Conservation (phyloP, 1,139 yeast genomes). For the Yamadazyma aaseri region DNA sequence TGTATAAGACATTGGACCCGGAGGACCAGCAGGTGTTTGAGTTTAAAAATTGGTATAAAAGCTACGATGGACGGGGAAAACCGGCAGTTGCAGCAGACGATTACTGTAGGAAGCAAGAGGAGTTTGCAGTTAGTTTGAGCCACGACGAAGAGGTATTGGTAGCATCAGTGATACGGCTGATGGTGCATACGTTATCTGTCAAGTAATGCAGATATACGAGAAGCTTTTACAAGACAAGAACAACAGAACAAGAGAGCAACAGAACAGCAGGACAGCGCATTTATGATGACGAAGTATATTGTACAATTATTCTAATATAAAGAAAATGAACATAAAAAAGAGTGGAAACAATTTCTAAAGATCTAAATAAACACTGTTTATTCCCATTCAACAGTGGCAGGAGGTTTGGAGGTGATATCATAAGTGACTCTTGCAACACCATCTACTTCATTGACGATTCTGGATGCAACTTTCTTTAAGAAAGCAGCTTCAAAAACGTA, state of each 20-base stretch:
- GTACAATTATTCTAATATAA: slow-evolving; percentile 9
- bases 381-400: slow-evolving; percentile 99
- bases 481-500: slow-evolving; percentile 88
- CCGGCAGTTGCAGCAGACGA: slow-evolving; percentile 37
- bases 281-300: slow-evolving; percentile 5
- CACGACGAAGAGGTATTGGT: slow-evolving; percentile 63
- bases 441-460: slow-evolving; percentile 97
- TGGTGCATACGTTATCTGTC: no score
- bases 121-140: slow-evolving; percentile 54
- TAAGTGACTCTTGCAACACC: slow-evolving; percentile 99
- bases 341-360: slow-evolving; percentile 2
- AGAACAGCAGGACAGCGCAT: background rate
- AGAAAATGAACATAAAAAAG: slow-evolving; percentile 2
- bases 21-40: slow-evolving; percentile 50
- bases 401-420: slow-evolving; percentile 98
- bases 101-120: slow-evolving; percentile 35
- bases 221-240: no score
- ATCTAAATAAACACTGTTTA: slow-evolving; percentile 28
- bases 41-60: slow-evolving; percentile 63
- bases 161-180: slow-evolving; percentile 51
- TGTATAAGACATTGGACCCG: slow-evolving; percentile 57
- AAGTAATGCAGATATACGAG: no score
- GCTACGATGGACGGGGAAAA: slow-evolving; percentile 33
- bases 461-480: slow-evolving; percentile 88
- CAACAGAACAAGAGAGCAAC: no score